phyloP scores from a whole-genome alignment of 805 yeast genomes.

The Candida peoriensis region DNA sequence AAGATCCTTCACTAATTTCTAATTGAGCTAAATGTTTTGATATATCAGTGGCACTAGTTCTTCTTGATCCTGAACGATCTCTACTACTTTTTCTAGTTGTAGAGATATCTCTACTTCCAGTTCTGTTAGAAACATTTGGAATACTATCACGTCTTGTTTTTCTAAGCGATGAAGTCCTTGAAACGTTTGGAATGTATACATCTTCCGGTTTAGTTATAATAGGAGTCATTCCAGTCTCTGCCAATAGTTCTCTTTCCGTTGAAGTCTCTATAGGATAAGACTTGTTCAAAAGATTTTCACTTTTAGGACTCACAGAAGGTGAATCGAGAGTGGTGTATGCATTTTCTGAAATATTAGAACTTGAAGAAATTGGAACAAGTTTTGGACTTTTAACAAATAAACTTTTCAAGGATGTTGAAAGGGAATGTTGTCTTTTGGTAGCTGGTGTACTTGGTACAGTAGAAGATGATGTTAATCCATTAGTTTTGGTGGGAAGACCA shows the following conservation, averaged over 20 bases:
- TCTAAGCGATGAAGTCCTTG: too few relatives aligned
- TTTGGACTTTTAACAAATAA: slow-evolving; percentile 17
- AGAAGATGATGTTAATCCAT: neutral
- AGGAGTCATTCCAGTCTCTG: slow-evolving; percentile 2
- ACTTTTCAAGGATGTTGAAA: slow-evolving; percentile 18
- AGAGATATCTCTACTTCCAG: slow-evolving; percentile 5
- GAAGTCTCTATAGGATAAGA: too few relatives aligned
- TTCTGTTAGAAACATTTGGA: too few relatives aligned
- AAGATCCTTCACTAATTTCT: slow-evolving; percentile 11
- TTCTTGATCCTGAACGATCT: slow-evolving; percentile 1
- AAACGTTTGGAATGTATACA: too few relatives aligned
- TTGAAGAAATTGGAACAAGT: slow-evolving; percentile 1
- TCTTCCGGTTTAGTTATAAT: too few relatives aligned
- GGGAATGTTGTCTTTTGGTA: slow-evolving; percentile 12
- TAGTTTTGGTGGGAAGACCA: neutral
- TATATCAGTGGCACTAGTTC: slow-evolving; percentile 3
- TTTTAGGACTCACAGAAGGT: too few relatives aligned
- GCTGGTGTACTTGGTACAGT: too few relatives aligned
- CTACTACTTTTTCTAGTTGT: slow-evolving; percentile 4
- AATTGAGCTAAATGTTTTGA: neutral
- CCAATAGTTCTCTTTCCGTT: neutral
- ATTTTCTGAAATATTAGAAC: too few relatives aligned
- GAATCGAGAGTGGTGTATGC: too few relatives aligned
- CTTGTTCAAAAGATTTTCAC: too few relatives aligned
- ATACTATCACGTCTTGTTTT: too few relatives aligned